Evolutionary conservation across 75 land plant genomes (phyloP).

Genomic region (Ceratopteris richardii): DNA sequence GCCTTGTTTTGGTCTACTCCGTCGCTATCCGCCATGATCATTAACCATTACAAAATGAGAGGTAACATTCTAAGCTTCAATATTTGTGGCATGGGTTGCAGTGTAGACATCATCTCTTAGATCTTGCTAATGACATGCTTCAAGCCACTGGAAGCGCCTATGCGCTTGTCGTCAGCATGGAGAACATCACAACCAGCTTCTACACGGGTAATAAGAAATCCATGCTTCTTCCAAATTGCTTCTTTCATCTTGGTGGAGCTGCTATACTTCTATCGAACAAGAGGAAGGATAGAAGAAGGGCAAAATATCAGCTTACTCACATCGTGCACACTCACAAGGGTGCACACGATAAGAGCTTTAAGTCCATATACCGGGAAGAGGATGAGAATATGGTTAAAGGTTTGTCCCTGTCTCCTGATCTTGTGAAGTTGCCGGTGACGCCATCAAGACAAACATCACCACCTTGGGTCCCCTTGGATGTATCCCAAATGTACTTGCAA

Average conservation of each 20-base stretch:
- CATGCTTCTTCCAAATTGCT: constrained; percentile 26
- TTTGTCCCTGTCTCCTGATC: constrained; percentile 52
- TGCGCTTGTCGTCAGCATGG: constrained; percentile 66
- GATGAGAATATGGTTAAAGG: constrained; percentile 43
- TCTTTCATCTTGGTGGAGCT: constrained; percentile 24
- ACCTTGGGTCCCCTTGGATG: constrained; percentile 54
- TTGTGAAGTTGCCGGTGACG: constrained; percentile 67
- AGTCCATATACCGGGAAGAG: constrained; percentile 48
- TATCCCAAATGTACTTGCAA: background rate
- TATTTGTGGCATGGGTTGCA: constrained; percentile 65
- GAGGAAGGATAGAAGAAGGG: constrained; percentile 10
- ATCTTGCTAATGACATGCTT: constrained; percentile 53
- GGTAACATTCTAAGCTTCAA: constrained; percentile 40
- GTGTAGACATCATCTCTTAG: constrained; percentile 39
- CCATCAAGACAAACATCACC: constrained; percentile 63
- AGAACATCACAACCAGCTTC: constrained; percentile 71
- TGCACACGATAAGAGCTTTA: constrained; percentile 47
- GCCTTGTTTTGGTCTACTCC: no score
- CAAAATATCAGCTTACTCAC: constrained; percentile 64
- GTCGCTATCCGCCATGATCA: constrained; percentile 36
- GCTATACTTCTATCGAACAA: constrained; percentile 22
- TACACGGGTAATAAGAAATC: constrained; percentile 63
- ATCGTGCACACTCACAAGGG: constrained; percentile 75
- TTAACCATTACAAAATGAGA: constrained; percentile 38
- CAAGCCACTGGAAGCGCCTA: constrained; percentile 42